Evolutionary conservation across 345 rosid species (phyloP).

Genomic region (Sapria himalayana): DNA sequence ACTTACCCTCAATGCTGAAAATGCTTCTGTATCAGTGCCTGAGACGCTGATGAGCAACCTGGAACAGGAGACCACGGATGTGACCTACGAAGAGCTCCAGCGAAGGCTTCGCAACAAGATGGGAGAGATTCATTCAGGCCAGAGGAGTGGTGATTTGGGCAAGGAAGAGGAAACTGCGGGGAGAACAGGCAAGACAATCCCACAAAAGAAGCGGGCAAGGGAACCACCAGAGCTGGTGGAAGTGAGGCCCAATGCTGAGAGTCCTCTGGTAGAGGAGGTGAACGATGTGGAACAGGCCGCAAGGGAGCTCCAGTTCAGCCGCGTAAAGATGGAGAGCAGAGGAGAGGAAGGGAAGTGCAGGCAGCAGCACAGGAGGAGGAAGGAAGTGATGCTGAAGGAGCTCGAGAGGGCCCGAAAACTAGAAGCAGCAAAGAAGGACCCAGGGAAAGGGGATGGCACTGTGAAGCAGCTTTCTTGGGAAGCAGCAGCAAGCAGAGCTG

Average conservation of each 20-base stretch:
- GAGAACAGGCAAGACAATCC: slow-evolving; percentile 9
- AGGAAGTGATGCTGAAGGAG: slow-evolving; percentile 38
- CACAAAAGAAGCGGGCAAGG: slow-evolving; percentile 43
- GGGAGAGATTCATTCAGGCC: slow-evolving; percentile 42
- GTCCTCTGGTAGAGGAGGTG: slow-evolving; percentile 23
- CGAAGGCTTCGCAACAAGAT: slow-evolving; percentile 44
- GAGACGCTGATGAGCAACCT: slow-evolving; percentile 22
- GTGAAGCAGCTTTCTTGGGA: slow-evolving; percentile 52
- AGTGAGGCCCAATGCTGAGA: slow-evolving; percentile 9
- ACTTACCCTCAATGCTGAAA: slow-evolving; percentile 55
- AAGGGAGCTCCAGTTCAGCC: slow-evolving; percentile 47
- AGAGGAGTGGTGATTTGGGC: slow-evolving; percentile 16
- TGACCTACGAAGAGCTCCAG: slow-evolving; percentile 61
- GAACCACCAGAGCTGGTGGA: slow-evolving; percentile 19
- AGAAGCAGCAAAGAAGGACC: slow-evolving; percentile 54
- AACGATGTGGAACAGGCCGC: slow-evolving; percentile 52
- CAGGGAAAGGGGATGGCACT: slow-evolving; percentile 41
- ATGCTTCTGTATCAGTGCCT: slow-evolving; percentile 54
- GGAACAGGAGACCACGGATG: slow-evolving; percentile 20
- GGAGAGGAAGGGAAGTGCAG: slow-evolving; percentile 29
- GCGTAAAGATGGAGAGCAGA: slow-evolving; percentile 48
- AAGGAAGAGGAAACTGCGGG: slow-evolving; percentile 13
- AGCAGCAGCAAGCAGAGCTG: slow-evolving; percentile 61
- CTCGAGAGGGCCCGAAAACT: slow-evolving; percentile 47
- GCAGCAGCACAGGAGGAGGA: slow-evolving; percentile 38